Conservation (phyloP, 169 alveolate genomes). For the Eimeria zaria region DNA sequence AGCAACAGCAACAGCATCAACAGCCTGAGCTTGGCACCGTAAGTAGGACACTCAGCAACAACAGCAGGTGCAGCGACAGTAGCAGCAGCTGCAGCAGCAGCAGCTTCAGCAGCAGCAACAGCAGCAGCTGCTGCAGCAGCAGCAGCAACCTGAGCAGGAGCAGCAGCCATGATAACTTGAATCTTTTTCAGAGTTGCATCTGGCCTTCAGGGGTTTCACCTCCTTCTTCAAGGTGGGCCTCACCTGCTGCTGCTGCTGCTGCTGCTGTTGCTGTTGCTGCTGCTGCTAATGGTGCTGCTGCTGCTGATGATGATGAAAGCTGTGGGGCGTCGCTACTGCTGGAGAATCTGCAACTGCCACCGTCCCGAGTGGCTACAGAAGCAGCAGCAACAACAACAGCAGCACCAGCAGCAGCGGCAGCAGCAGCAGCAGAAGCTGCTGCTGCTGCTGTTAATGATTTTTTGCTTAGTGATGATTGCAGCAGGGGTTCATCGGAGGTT, state of each 20-base stretch:
- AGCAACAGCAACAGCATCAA: not conserved
- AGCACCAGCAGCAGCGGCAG: conserved; percentile 50
- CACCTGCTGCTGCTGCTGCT: conserved; percentile 5
- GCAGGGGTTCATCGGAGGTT: not conserved
- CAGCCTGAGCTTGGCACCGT: not conserved
- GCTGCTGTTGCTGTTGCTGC: not conserved
- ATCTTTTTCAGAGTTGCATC: not conserved
- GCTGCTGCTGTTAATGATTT: not conserved
- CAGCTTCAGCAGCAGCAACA: not conserved
- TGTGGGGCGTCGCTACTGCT: not conserved
- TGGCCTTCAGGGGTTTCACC: not conserved
- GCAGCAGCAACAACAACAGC: not conserved
- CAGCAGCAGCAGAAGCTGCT: conserved; percentile 14
- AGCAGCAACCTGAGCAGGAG: conserved; percentile 35
- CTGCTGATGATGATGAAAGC: not conserved
- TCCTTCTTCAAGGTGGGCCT: not conserved
- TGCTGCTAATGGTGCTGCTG: conserved; percentile 18
- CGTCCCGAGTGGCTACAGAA: not conserved
- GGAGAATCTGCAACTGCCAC: not conserved
- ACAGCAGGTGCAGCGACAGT: conserved; percentile 29
- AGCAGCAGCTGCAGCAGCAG: conserved; percentile 3
- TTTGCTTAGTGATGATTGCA: not conserved
- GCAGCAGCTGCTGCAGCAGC: conserved; percentile 17
- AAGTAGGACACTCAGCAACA: not conserved
- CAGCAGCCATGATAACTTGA: not conserved